Evolutionary conservation across 1,284 basidiomycete species (phyloP), one percentile per base, ranked within the genome.

Genomic region (Ustilago tritici): DNA sequence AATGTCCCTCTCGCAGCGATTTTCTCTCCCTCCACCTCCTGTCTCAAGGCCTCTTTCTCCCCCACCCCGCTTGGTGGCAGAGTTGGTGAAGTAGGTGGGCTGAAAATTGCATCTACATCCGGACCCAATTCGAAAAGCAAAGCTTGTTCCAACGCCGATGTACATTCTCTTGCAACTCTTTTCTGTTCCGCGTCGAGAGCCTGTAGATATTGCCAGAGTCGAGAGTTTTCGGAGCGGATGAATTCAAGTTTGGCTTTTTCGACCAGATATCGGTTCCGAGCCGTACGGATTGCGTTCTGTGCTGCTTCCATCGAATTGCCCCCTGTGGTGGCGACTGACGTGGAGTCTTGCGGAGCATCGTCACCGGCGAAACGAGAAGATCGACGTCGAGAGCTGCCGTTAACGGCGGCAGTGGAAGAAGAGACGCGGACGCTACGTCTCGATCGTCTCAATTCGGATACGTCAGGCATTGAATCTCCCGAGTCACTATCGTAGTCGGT

Each of bases 201-300:
- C 4, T 72, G 36, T 2, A 79, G 46, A 7, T 55, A 40, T 2
- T 49, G n/a, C 61, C 65, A 78, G 55, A 80, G 65, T 12, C 69
- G 59, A 4, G 74, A 70, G 47, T 82, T 80, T 32, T 82, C 68
- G 9, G 63, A 52, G 23, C 71, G 62, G 1, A 61, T 56, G 31
- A 65, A 65, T 12, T 70, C 59, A 32, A 80, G 56, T 53, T 84
- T 85, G 14, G 83, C 83, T 56, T 85, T 85, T 36, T 83, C 83
- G 12, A 84, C 68, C 0, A 85, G 65, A 61, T 83, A 85, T 11
- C 66, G 61, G 15, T 77, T 70, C 28, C 72, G 65, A 19, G 79
- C 71, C 9, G 35, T 47, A n/a, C 61, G 58, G 34, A 76, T 71
- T 6, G 68, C 55, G 3, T 57, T 9, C 41, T 66, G 54, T 19